Percentiles rank a stretch among this genome's conserved stretches.
These are phyloP conservation scores for Saccharomyces hybrid DNA, from an alignment of 1,139 yeast species.

Conservation along the genomic window DNA sequence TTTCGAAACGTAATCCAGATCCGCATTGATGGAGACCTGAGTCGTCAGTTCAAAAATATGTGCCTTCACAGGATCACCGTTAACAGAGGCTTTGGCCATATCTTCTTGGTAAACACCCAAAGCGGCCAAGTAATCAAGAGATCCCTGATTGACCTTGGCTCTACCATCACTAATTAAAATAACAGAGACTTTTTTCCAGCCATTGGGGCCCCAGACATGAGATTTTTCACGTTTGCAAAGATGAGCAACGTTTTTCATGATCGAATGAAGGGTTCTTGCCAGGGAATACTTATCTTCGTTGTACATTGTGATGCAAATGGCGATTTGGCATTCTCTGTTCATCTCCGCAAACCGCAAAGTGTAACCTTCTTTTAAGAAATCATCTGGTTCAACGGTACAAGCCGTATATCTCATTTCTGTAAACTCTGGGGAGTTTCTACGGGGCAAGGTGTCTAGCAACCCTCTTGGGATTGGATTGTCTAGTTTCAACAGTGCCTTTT, in stretches of 20 bases:
- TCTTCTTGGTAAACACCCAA: slow-evolving; percentile 96
- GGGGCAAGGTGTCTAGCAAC: slow-evolving; percentile 65
- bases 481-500: slow-evolving; percentile 59
- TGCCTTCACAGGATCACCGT: slow-evolving; percentile 82
- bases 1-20: slow-evolving; percentile 72
- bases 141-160: slow-evolving; percentile 73
- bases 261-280: slow-evolving; percentile 89
- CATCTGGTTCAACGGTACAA: slow-evolving; percentile 83
- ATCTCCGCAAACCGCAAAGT: slow-evolving; percentile 75
- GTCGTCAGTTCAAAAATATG: slow-evolving; percentile 93
- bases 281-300: slow-evolving; percentile 85
- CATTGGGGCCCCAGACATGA: slow-evolving; percentile 86
- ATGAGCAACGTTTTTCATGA: slow-evolving; percentile 85
- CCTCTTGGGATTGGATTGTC: slow-evolving; percentile 93
- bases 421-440: slow-evolving; percentile 85
- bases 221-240: slow-evolving; percentile 76
- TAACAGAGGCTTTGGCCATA: slow-evolving; percentile 87
- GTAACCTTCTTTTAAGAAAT: slow-evolving; percentile 72
- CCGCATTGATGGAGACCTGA: slow-evolving; percentile 77
- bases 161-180: slow-evolving; percentile 90
- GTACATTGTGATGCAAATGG: slow-evolving; percentile 90
- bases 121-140: slow-evolving; percentile 78
- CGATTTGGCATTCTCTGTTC: slow-evolving; percentile 83
- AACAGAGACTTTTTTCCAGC: slow-evolving; percentile 94
- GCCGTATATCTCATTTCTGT: slow-evolving; percentile 94